phyloP scores from a whole-genome alignment of 2,329 filamentous ascomycete species.

The Gaeumannomyces tritici region DNA sequence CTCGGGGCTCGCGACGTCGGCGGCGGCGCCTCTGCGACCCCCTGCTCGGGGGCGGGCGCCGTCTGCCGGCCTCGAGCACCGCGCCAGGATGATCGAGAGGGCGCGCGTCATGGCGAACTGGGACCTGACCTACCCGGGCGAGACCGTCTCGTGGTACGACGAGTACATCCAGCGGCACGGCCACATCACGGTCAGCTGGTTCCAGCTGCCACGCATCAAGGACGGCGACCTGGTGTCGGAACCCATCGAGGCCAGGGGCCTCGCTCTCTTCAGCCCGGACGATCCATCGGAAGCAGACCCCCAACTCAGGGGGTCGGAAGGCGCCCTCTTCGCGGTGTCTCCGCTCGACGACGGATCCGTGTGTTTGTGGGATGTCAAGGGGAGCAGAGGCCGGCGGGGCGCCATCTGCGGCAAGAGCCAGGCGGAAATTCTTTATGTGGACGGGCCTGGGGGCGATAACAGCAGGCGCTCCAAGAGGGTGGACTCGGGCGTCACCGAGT shows the following conservation, averaged over 20 bases:
- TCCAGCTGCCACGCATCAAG: conserved; percentile 49
- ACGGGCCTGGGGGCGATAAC: conserved; percentile 33
- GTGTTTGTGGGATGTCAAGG: conserved; percentile 73
- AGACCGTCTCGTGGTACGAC: conserved; percentile 74
- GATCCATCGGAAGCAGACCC: conserved; percentile 28
- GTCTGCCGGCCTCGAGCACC: neutral
- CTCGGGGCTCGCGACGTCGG: too few species aligned
- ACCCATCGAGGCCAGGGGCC: conserved; percentile 59
- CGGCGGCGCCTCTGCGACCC: neutral
- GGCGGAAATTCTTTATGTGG: conserved; percentile 57
- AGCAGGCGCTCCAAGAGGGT: conserved; percentile 51
- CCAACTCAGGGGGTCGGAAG: conserved; percentile 11
- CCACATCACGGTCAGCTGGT: conserved; percentile 66
- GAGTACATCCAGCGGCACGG: conserved; percentile 81
- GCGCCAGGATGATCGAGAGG: conserved; percentile 20
- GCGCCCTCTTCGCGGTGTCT: conserved; percentile 51
- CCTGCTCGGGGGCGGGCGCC: neutral
- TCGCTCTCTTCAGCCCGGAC: conserved; percentile 54
- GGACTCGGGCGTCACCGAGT: conserved; percentile 68
- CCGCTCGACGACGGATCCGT: conserved; percentile 81
- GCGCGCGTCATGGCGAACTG: conserved; percentile 63
- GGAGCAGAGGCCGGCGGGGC: conserved; percentile 43
- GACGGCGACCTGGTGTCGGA: conserved; percentile 28
- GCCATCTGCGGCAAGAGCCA: conserved; percentile 56
- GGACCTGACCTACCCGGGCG: conserved; percentile 67